phyloP scores from a whole-genome alignment of 179 eudicot species.

The Actinidia arguta region DNA sequence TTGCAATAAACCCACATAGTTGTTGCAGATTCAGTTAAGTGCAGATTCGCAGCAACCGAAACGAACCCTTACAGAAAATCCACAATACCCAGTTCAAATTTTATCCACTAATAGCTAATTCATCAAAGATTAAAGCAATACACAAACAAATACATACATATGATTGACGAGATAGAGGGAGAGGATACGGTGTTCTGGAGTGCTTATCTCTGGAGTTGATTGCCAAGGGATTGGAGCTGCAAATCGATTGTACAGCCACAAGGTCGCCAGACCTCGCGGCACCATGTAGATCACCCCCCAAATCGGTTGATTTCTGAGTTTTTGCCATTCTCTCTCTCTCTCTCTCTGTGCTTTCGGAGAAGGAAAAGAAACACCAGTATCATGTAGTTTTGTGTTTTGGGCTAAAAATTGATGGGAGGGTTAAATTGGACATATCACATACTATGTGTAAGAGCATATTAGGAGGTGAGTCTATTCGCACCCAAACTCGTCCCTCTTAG shows the following conservation, averaged over 20 bases:
- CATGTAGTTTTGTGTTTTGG: too few species aligned
- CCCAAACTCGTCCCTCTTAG: too few species aligned
- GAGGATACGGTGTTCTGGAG: conserved; percentile 97
- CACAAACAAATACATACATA: not conserved
- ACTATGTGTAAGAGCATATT: too few species aligned
- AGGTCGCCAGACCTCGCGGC: conserved; percentile 93
- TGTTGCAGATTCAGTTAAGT: not conserved
- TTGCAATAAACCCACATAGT: not conserved
- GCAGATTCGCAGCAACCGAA: not conserved
- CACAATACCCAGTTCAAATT: conserved; percentile 12
- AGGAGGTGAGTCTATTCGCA: too few species aligned
- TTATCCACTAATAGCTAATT: too few species aligned
- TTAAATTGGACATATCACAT: too few species aligned
- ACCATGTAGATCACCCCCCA: conserved; percentile 55
- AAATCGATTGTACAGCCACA: conserved; percentile 51
- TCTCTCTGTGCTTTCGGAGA: not conserved
- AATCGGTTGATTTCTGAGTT: not conserved
- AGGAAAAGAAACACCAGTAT: too few species aligned
- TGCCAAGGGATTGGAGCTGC: conserved; percentile 68
- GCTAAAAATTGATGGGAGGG: too few species aligned
- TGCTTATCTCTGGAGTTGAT: conserved; percentile 91
- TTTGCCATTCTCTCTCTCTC: conserved; percentile 28
- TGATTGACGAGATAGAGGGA: conserved; percentile 1
- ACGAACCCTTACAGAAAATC: not conserved
- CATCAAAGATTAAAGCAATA: too few species aligned